phyloP scores from a whole-genome alignment of 805 yeast genomes.

The Candida pseudoglaebosa region DNA sequence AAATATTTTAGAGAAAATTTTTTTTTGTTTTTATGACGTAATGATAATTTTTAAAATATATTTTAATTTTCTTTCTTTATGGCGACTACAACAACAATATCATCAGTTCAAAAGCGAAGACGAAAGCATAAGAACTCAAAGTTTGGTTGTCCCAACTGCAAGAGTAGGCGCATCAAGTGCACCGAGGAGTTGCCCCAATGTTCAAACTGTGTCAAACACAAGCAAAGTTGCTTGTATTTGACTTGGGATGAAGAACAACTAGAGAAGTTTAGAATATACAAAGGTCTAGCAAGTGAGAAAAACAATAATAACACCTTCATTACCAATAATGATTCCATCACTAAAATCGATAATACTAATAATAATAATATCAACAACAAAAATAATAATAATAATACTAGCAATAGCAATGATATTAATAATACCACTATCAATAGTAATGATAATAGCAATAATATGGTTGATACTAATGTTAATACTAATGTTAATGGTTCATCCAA shows the following conservation, averaged over 20 bases:
- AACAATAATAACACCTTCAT: not conserved
- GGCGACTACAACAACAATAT: too few relatives aligned
- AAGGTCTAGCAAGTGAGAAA: slow-evolving; percentile 9
- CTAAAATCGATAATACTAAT: too few relatives aligned
- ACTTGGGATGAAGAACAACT: slow-evolving; percentile 31
- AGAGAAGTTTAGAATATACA: slow-evolving; percentile 20
- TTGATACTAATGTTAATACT: not conserved
- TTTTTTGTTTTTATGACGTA: too few relatives aligned
- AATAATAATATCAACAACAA: slow-evolving; percentile 5
- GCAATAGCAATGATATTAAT: not conserved
- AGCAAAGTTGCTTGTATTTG: slow-evolving; percentile 36
- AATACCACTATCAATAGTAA: not conserved
- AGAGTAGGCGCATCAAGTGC: slow-evolving; percentile 48
- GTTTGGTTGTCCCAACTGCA: slow-evolving; percentile 48
- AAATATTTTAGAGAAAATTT: too few relatives aligned
- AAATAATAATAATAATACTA: slow-evolving; percentile 1
- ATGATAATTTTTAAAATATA: too few relatives aligned
- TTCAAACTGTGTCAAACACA: slow-evolving; percentile 37
- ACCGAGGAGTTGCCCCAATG: slow-evolving; percentile 38
- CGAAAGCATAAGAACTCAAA: slow-evolving; percentile 33
- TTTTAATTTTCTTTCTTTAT: too few relatives aligned
- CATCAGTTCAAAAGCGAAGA: too few relatives aligned
- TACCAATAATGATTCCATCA: not conserved
- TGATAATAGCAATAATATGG: not conserved
- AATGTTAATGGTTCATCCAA: not conserved